A percentile compares a stretch with the other conserved stretches of the same genome.
phyloP scores from a whole-genome alignment of 768 basidiomycete species.

The Ephemerocybe angulata region DNA sequence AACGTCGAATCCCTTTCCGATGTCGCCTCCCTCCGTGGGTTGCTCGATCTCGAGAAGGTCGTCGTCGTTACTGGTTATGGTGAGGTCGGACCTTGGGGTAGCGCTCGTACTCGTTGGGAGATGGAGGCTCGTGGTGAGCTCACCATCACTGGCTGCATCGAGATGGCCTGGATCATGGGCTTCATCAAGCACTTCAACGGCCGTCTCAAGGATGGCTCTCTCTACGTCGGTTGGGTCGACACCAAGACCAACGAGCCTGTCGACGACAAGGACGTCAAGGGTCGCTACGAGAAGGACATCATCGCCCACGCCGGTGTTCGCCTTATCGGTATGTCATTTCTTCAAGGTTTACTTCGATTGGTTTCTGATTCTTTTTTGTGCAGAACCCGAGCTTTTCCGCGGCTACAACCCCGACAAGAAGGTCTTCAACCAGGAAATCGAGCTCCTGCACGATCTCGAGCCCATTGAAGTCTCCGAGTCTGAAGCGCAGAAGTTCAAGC shows the following conservation, averaged over 20 bases:
- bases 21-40: slow-evolving; percentile 73
- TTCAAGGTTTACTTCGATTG: neutral
- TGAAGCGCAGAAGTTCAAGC: slow-evolving; percentile 93
- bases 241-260: slow-evolving; percentile 89
- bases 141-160: slow-evolving; percentile 96
- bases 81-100: slow-evolving; percentile 98
- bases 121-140: slow-evolving; percentile 99
- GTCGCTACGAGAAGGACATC: slow-evolving; percentile 93
- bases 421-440: slow-evolving; percentile 94
- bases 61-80: slow-evolving; percentile 95
- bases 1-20: slow-evolving; percentile 64
- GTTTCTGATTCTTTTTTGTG: slow-evolving; percentile 12
- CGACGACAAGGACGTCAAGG: slow-evolving; percentile 95
- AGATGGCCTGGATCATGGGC: slow-evolving; percentile 99
- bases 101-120: slow-evolving; percentile 97
- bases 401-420: slow-evolving; percentile 99
- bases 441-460: slow-evolving; percentile 94
- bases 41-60: slow-evolving; percentile 95
- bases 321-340: slow-evolving; percentile 71
- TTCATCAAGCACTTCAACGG: slow-evolving; percentile 99
- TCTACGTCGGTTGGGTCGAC: slow-evolving; percentile 98
- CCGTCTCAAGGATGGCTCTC: slow-evolving; percentile 84
- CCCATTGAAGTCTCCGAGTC: slow-evolving; percentile 88
- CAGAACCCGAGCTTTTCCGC: slow-evolving; percentile 96
- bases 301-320: slow-evolving; percentile 88